Percentiles rank a stretch among this genome's conserved stretches.
These are phyloP conservation scores for Epithele typhae DNA, from an alignment of 768 basidiomycete species.

Conservation along the genomic window DNA sequence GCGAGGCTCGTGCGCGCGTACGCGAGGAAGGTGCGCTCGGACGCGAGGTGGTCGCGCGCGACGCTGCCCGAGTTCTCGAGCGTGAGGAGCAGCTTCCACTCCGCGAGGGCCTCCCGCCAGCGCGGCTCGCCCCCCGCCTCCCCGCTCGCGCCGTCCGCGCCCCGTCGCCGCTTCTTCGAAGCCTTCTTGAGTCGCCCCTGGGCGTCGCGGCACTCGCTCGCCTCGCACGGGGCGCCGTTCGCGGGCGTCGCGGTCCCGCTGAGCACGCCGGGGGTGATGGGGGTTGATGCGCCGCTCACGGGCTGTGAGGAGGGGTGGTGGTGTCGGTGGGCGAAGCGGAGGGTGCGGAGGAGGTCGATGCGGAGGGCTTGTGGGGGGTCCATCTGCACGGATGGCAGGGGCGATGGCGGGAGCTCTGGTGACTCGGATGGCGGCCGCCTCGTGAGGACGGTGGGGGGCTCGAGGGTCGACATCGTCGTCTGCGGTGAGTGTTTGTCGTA, in stretches of 20 bases:
- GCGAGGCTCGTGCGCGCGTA: conserved; percentile 48
- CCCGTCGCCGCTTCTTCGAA: not conserved
- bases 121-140: not conserved
- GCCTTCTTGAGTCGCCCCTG: not conserved
- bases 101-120: not conserved
- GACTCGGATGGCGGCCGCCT: not conserved
- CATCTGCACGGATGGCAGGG: conserved; percentile 1
- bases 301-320: too few relatives aligned
- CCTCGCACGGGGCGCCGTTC: too few relatives aligned
- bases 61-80: conserved; percentile 46
- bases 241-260: too few relatives aligned
- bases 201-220: not conserved
- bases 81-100: conserved; percentile 22
- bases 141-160: not conserved
- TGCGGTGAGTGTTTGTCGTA: not conserved
- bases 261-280: too few relatives aligned
- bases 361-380: not conserved
- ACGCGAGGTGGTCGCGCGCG: conserved; percentile 49
- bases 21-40: conserved; percentile 47
- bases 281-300: too few relatives aligned
- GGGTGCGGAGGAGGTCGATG: not conserved
- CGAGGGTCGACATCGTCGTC: not conserved
- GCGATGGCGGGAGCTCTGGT: conserved; percentile 2
- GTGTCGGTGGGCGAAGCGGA: too few relatives aligned
- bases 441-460: conserved; percentile 1